phyloP scores from a whole-genome alignment of 495 filamentous ascomycete species.

The Hyphodiscus hymeniophilus region DNA sequence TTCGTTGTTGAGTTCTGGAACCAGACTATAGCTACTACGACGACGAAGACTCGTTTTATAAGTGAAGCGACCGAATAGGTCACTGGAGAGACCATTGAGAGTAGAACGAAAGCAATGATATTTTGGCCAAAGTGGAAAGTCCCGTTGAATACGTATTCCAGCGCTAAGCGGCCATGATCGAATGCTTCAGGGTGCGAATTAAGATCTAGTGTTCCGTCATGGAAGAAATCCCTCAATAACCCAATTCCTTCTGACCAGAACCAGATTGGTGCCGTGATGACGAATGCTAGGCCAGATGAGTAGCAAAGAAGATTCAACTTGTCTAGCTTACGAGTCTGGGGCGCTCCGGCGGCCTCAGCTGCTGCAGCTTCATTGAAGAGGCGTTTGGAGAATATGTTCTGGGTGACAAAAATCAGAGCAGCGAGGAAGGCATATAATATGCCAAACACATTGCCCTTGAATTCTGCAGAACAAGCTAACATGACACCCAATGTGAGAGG shows the following conservation, averaged over 20 bases:
- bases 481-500: slow-evolving; percentile 89
- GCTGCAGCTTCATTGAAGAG: slow-evolving; percentile 93
- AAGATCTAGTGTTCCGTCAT: slow-evolving; percentile 55
- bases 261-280: slow-evolving; percentile 91
- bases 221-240: slow-evolving; percentile 64
- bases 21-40: slow-evolving; percentile 91
- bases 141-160: slow-evolving; percentile 95
- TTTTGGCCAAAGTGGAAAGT: slow-evolving; percentile 96
- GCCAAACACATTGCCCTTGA: slow-evolving; percentile 79
- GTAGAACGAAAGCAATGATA: slow-evolving; percentile 84
- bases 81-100: slow-evolving; percentile 88
- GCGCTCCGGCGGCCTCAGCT: slow-evolving; percentile 61
- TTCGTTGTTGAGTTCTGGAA: slow-evolving; percentile 82
- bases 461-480: slow-evolving; percentile 87
- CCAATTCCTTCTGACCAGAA: slow-evolving; percentile 78
- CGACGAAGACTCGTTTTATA: slow-evolving; percentile 96
- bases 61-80: slow-evolving; percentile 94
- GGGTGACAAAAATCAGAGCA: slow-evolving; percentile 91
- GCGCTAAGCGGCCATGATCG: slow-evolving; percentile 67
- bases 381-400: slow-evolving; percentile 98
- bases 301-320: slow-evolving; percentile 97
- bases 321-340: slow-evolving; percentile 69
- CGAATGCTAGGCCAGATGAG: slow-evolving; percentile 83
- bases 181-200: slow-evolving; percentile 51
- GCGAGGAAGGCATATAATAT: slow-evolving; percentile 79